Conservation (phyloP, 805 yeast species). For the Spathaspora hagerdaliae region DNA sequence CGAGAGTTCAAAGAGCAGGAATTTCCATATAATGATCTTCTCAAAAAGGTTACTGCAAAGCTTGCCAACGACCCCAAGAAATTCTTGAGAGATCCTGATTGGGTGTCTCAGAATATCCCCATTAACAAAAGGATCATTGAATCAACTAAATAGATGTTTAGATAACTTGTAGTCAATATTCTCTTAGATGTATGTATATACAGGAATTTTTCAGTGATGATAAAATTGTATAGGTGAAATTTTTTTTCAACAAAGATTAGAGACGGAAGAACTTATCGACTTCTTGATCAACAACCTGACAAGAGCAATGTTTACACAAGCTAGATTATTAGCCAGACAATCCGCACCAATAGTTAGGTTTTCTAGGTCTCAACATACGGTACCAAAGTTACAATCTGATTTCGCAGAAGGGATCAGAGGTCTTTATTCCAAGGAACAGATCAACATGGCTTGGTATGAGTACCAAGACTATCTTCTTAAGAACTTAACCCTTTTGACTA, state of each 20-base stretch:
- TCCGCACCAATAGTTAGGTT: neutral
- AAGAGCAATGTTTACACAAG: constrained; percentile 14
- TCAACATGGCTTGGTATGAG: constrained; percentile 73
- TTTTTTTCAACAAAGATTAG: too few relatives aligned
- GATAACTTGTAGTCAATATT: too few relatives aligned
- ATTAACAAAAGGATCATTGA: constrained; percentile 18
- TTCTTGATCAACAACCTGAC: neutral
- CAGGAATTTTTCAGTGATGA: too few relatives aligned
- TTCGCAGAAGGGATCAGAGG: constrained; percentile 54
- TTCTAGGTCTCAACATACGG: constrained; percentile 50
- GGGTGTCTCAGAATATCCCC: constrained; percentile 66
- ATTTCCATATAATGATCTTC: constrained; percentile 28
- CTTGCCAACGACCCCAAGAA: constrained; percentile 34
- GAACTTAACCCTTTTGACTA: constrained; percentile 58
- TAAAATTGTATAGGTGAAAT: too few relatives aligned
- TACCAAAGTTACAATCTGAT: constrained; percentile 51
- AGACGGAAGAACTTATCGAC: too few relatives aligned
- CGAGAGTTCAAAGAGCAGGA: constrained; percentile 73
- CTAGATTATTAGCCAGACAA: neutral
- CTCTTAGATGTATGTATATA: too few relatives aligned
- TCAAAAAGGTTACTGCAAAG: constrained; percentile 18
- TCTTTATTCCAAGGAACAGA: constrained; percentile 61
- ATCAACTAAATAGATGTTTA: constrained; percentile 18
- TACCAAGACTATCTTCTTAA: constrained; percentile 67
- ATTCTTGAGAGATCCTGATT: constrained; percentile 64